Evolutionary conservation across 106 monocot genomes (phyloP), one percentile per base, ranked within the genome.

Genomic region (Dioscorea zingiberensis): DNA sequence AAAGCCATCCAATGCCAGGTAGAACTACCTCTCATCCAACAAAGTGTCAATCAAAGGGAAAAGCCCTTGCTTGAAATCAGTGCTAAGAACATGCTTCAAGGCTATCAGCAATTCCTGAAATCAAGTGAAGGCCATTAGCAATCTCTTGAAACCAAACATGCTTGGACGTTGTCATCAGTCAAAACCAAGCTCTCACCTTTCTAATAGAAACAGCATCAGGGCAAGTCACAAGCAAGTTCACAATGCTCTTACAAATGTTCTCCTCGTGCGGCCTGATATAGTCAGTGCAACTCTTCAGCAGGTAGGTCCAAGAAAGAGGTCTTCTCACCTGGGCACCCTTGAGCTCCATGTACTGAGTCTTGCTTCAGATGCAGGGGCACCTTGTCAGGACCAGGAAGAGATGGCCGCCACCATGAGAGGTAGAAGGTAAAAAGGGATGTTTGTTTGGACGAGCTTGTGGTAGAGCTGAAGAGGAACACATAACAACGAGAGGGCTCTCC

Each of bases 311-410:
- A 64, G 72, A 98, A 98, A 12, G 98, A 98, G 21, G 98, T 98
- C 92, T 98, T 98, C n/a, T n/a, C 57, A 98, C 98, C 48, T 98
- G 98, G 0, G 98, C 98, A 18, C 98, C 93, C 59, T 93, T 98
- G 21, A 98, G 69, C 55, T 98, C 98, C 8, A 83, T 71, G 46
- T 89, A 88, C 25, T 89, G 92, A 21, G 63, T 67, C 79, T 83
- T n/a, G n/a, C n/a, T n/a, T 98, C 3, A 93, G 73, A 58, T 89
- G 86, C 4, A 77, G 71, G 12, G 86, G 82, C 47, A 93, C 77
- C 75, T 86, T 89, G 12, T 98, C 92, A 15, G 98, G 97, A 13
- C 97, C 97, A 17, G 79, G 65, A 18, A 38, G 98, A 98, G 19
- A 98, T 98, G 3, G 98, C 93, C 18, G 79, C 63, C 11, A 98